These are phyloP conservation scores for Fraxinus baroniana DNA, from an alignment of 305 asterid genomes.

Conservation along the genomic window DNA sequence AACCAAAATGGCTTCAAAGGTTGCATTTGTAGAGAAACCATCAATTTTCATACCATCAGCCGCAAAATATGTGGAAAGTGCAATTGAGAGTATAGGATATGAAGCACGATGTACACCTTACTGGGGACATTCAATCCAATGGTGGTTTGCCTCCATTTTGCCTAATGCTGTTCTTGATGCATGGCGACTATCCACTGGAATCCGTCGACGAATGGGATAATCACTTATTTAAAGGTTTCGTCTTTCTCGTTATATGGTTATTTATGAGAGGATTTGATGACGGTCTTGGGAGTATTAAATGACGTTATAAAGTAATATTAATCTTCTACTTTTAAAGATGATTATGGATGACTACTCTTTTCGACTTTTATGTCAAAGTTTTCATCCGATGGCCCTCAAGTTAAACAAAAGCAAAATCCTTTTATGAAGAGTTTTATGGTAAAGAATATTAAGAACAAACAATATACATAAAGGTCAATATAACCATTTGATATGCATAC, in stretches of 20 bases:
- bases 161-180: conserved; percentile 50
- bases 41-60: conserved; percentile 61
- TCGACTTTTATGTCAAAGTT: background rate
- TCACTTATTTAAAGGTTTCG: background rate
- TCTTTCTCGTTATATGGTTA: background rate
- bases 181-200: conserved; percentile 61
- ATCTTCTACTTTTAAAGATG: background rate
- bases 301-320: background rate
- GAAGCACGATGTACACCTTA: conserved; percentile 63
- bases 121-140: conserved; percentile 70
- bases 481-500: conserved; percentile 15
- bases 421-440: background rate
- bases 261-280: background rate
- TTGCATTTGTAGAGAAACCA: conserved; percentile 55
- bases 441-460: background rate
- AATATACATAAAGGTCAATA: background rate
- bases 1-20: conserved; percentile 60
- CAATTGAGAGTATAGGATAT: conserved; percentile 49
- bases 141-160: conserved; percentile 57
- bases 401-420: background rate
- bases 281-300: background rate
- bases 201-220: background rate
- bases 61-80: conserved; percentile 54
- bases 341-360: background rate
- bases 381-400: background rate